Base-by-base conservation (phyloP, 768 basidiomycete genomes). In the Suillus clintonianus region DNA sequence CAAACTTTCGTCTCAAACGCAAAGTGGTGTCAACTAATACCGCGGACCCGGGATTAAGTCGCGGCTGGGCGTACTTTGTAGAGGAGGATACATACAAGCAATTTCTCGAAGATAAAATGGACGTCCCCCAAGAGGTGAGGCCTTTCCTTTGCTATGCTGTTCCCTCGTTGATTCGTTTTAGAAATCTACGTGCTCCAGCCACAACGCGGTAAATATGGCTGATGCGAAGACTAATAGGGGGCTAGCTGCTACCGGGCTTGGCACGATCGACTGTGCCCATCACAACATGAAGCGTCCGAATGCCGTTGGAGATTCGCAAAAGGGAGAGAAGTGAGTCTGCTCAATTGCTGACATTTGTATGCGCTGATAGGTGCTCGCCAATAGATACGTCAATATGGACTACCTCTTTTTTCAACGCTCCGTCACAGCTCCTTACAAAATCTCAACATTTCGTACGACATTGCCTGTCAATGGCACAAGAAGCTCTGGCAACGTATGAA, bases 381-480 rank as follows among this genome's bases (percentile, higher is more conserved):
- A 50, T 37, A 54, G 51, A 39, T 47, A 54, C 47, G 27, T 43
- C 17, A 79, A 79, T 63, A 79, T 78, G 69, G 77, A 79, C 54
- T 79, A 71, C 57, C 64, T 78, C 5, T 72, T 79, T 71, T 68
- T 10, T 71, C 65, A 3, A 39, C 41, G 1, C 24, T 62, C 7
- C 34, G 34, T 34, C 34, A 34, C 34, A 34, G 3, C 34, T 34
- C 34, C 34, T 34, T 34, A 5, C 34, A 34, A 5, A 34, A 3
- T 34, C 34, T 34, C 34, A 34, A 34, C 34, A 34, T 34, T 3
- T 34, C 34, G 34, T 34, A 34, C 4, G 34, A 34, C 4, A 34
- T 34, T 5, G 34, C 34, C 34, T 34, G 34, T 5, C 34, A 34
- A 34, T 34, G 34, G 34, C 34, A 34, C 4, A 34, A 34, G 4